Evolutionary conservation across 1,284 basidiomycete species (phyloP).

Genomic region (Cystobasidium pallidum): DNA sequence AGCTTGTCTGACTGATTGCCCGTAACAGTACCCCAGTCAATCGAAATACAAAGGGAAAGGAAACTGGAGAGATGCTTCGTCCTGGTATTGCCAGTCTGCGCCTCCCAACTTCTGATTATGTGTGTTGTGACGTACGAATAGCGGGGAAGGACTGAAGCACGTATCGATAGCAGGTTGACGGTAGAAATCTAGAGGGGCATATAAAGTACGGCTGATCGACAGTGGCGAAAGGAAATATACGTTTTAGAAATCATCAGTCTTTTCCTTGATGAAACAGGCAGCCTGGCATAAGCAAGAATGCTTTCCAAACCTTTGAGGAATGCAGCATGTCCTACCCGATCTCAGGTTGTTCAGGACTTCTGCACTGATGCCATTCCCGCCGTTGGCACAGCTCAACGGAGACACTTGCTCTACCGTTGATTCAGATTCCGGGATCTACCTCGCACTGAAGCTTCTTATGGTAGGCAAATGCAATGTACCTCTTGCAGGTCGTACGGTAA

Average conservation of each 20-base stretch:
- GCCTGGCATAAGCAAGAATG: too few species aligned
- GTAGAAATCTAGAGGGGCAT: too few species aligned
- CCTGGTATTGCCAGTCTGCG: conserved; percentile 1
- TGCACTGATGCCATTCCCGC: conserved; percentile 3
- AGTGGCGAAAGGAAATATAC: too few species aligned
- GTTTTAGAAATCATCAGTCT: too few species aligned
- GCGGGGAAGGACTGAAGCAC: too few species aligned
- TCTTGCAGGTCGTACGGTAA: neutral
- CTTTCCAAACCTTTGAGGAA: too few species aligned
- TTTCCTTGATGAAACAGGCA: too few species aligned
- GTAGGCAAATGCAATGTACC: neutral
- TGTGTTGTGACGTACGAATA: too few species aligned
- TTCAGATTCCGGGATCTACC: conserved; percentile 6
- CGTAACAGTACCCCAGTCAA: conserved; percentile 3
- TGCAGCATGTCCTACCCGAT: too few species aligned
- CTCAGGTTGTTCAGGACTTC: too few species aligned
- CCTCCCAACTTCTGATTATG: neutral
- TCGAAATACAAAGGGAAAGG: conserved; percentile 3
- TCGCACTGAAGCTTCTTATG: conserved; percentile 2
- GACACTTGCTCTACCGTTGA: conserved; percentile 26
- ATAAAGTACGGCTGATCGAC: too few species aligned
- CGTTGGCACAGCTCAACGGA: conserved; percentile 15
- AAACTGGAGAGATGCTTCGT: neutral
- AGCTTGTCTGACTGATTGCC: neutral
- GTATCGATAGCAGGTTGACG: too few species aligned